Evolutionary conservation across 495 filamentous ascomycete species (phyloP), one percentile per base, ranked within the genome.

Genomic region (Penicillium bovifimosum): DNA sequence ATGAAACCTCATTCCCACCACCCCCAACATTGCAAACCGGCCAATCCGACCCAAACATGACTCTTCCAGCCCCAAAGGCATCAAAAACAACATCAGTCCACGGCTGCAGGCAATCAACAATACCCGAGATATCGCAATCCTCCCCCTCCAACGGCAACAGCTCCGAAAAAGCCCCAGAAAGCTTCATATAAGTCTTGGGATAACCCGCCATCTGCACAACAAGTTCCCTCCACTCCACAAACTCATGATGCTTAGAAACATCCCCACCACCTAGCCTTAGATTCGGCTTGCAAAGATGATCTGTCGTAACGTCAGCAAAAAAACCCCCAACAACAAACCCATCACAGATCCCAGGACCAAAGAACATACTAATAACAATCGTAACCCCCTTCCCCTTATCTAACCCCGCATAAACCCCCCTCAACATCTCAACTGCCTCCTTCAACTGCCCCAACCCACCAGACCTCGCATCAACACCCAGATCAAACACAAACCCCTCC

Each of bases 11-110:
- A 50, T 74, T 73, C 1, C 73, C 71, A 28, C 80, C 82, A 3
- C 84, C 81, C 3, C 79, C 78, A 16, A 87, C 60, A 54, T 85
- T 88, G 69, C 90, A 92, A 4, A 95, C 86, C 2, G 89, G 91
- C 91, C 90, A 96, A 63, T 95, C 89, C 42, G 84, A 89, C 5
- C 85, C 91, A 66, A 90, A 96, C 84, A 96, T 90, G 49, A 91
- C 76, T 41, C 88, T 72, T n/a, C 72, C 63, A 1, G 85, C 67
- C 6, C 84, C 81, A 64, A 95, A 95, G 2, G 77, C 73, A 16
- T 82, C 79, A 33, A 92, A 72, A 0, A 88, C 65, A 5, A 80
- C 78, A 40, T 80, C 76, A 1, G 90, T 73, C 84, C 87, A 93
- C 1, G 82, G 84, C 43, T 67, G 67, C 4, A 86, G 52, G 18